A percentile compares a stretch with the other conserved stretches of the same genome.
Evolutionary conservation across 352 stramenopile species (phyloP).

Genomic region (Globisporangium polare): DNA sequence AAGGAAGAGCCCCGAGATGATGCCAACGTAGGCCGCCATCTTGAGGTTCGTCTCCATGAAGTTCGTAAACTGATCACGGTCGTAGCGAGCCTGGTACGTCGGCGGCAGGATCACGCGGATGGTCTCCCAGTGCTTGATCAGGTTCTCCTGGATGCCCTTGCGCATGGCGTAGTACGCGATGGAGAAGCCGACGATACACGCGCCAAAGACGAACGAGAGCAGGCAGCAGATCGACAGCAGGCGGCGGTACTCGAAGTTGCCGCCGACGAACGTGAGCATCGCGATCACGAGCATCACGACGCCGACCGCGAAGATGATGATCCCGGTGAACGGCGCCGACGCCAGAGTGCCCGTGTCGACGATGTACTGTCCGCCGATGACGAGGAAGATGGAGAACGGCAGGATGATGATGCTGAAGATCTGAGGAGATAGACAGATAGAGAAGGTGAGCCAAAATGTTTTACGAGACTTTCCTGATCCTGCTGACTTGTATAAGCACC

Average conservation of each 20-base stretch:
- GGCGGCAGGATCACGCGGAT: constrained; percentile 63
- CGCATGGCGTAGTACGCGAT: constrained; percentile 57
- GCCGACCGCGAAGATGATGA: constrained; percentile 59
- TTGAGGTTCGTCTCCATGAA: constrained; percentile 57
- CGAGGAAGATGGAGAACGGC: constrained; percentile 61
- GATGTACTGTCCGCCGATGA: constrained; percentile 71
- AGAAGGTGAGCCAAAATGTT: no score
- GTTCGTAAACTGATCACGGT: constrained; percentile 54
- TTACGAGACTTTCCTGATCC: no score
- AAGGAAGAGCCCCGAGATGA: constrained; percentile 57
- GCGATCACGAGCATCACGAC: constrained; percentile 50
- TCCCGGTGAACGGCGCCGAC: constrained; percentile 65
- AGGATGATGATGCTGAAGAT: constrained; percentile 64
- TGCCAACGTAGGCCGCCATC: constrained; percentile 47
- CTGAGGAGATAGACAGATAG: constrained; percentile 16
- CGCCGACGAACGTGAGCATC: constrained; percentile 63
- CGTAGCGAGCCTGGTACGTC: constrained; percentile 63
- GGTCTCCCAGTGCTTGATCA: constrained; percentile 50
- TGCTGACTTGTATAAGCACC: constrained; percentile 15
- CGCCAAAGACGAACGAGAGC: constrained; percentile 49
- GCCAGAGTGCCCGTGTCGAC: constrained; percentile 58
- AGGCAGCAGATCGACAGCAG: constrained; percentile 68
- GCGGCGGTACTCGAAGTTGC: constrained; percentile 73
- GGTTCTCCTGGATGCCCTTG: constrained; percentile 43
- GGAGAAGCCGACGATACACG: constrained; percentile 42